Evolutionary conservation across 768 basidiomycete species (phyloP), one percentile per base, ranked within the genome.

Genomic region (Tricholoma terreum): DNA sequence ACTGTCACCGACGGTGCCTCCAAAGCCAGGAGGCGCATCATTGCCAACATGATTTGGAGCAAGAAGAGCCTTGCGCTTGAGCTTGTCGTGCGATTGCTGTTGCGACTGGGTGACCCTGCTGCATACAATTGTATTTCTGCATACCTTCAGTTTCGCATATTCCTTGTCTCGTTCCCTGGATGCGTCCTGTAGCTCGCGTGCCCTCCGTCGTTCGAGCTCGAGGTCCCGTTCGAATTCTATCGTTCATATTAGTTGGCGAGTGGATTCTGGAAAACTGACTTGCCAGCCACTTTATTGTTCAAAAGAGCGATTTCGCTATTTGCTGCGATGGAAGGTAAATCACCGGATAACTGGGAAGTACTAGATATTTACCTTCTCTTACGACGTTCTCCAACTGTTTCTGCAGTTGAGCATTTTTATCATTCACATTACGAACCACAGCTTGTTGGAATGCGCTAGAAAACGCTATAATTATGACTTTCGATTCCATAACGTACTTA

Each of bases 371-470:
- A 89, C 91, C 91, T 84, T 94, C 92, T 72, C 90, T 76, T 56
- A 94, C 77, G 45, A 93, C 89, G 65, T 87, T 93, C 30, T 92
- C 90, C 1, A 94, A 71, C 64, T 93, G 90, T 64, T 94, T 92
- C 66, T 92, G 89, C 40, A 90, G 67, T 62, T 91, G 89, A 6
- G 86, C 83, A 63, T 88, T 90, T 70, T 86, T 92, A 67, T 93
- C 92, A 63, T 85, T 92, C 51, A 91, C 73, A 68, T 84, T 92
- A 24, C 89, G 85, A 22, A 90, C 77, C 7, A 93, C 84, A 4
- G 92, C 91, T 64, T 90, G 89, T 67, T 94, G 92, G 66, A 91
- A 93, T 14, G 90, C 84, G 61, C 89, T 90, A 56, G 6, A 22
- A 55, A 50, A 50, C 21, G 14, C 21, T 36, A 50, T 9, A 43